These are phyloP conservation scores for Colletotrichum tropicale DNA, from an alignment of 2,329 filamentous ascomycete species.

Conservation along the genomic window DNA sequence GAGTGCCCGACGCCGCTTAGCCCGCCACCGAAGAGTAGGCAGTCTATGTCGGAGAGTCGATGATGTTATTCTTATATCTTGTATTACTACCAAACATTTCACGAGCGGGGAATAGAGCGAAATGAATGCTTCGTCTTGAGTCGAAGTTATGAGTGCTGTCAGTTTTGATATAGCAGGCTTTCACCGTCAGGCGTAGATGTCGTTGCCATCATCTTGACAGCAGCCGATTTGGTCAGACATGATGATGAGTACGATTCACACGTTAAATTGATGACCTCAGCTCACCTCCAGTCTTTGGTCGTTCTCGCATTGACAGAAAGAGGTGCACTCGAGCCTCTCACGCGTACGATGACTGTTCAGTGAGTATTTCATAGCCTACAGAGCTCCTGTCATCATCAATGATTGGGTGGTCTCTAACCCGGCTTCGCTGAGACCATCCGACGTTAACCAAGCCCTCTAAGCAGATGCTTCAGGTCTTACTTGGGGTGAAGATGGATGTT, in stretches of 20 bases:
- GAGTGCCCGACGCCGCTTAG: constrained; percentile 11
- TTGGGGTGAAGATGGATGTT: no score
- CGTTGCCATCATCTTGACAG: not conserved
- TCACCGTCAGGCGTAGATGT: not conserved
- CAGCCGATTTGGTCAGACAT: not conserved
- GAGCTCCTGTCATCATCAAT: not conserved
- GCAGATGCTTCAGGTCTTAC: no score
- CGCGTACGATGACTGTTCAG: not conserved
- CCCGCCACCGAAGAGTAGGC: not conserved
- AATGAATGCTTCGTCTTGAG: not conserved
- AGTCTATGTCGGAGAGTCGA: not conserved
- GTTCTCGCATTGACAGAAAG: no score
- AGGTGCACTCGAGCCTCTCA: no score
- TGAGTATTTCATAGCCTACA: not conserved
- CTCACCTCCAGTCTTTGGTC: not conserved
- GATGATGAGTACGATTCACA: not conserved
- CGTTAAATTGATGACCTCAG: not conserved
- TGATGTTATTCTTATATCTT: not conserved
- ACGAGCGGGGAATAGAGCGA: not conserved
- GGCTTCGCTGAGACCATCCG: no score
- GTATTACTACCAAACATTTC: not conserved
- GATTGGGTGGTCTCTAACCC: not conserved
- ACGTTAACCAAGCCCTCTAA: no score
- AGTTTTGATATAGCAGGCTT: not conserved
- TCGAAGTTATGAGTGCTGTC: not conserved